phyloP scores from a whole-genome alignment of 805 yeast genomes.

The Spathaspora girioi region DNA sequence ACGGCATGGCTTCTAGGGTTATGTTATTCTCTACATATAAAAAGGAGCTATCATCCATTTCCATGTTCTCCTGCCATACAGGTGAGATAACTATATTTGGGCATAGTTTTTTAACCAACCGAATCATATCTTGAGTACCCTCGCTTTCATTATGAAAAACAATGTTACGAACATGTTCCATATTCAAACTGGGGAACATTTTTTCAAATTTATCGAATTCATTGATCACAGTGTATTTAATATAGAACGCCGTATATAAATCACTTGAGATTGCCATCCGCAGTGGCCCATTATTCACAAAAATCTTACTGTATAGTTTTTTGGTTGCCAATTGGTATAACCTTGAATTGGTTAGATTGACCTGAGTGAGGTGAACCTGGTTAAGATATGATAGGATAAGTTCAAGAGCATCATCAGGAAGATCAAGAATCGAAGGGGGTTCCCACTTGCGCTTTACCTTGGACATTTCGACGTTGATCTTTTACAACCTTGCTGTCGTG shows the following conservation, averaged over 20 bases:
- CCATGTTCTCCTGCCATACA: too few relatives aligned
- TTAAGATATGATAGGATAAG: neutral
- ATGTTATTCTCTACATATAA: too few relatives aligned
- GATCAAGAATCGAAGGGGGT: neutral
- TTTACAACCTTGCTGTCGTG: too few relatives aligned
- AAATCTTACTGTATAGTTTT: neutral
- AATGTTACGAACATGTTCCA: neutral
- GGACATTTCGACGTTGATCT: too few relatives aligned
- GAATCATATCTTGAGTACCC: neutral
- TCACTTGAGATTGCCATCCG: neutral
- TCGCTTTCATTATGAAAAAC: neutral
- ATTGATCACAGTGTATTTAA: neutral
- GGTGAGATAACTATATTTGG: neutral
- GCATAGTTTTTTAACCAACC: neutral
- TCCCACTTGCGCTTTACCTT: too few relatives aligned
- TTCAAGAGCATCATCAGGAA: neutral
- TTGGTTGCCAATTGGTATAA: neutral
- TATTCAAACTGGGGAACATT: neutral
- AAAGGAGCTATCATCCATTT: too few relatives aligned
- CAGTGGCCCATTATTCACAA: neutral
- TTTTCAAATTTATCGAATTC: neutral
- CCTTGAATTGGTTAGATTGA: neutral
- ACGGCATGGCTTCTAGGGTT: neutral
- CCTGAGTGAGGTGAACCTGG: neutral
- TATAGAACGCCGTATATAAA: neutral